Evolutionary conservation across 2,329 filamentous ascomycete genomes (phyloP), one percentile per base, ranked within the genome.

Genomic region (Botrytis cinerea): DNA sequence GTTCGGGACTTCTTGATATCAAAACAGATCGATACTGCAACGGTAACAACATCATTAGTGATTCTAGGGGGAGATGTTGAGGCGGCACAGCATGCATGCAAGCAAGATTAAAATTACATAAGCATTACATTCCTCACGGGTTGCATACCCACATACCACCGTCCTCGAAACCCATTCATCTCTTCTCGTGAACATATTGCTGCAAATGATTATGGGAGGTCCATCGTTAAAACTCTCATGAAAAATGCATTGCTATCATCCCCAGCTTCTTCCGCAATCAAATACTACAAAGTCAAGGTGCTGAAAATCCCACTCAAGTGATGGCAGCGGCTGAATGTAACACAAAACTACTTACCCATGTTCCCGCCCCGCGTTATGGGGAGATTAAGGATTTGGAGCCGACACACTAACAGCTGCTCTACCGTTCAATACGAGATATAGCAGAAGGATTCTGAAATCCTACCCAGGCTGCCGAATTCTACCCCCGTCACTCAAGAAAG

Each of bases 321-420:
- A 68, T 32, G 18, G 48, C 16, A 57, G 48, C 48, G 48, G 64
- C 48, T 68, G 64, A 57, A 68, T 57, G 64, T 22, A 43, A 51
- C 64, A 18, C 25, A 54, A 57, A 0, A 22, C 28, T 40, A n/a
- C 46, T 9, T 28, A 68, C 7, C 35, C 35, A 43, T n/a, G 5
- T 67, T 28, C 35, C 25, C 46, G 32, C 35, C 45, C 35, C 48
- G 18, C 35, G 35, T 25, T 54, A n/a, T 32, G 45, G 22, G 59
- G 59, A 48, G 62, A 66, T 48, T 35, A 35, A 48, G 38, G 62
- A 35, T 35, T 14, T 43, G n/a, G 46, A 66, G 16, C 14, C 20
- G 20, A 35, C 20, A 25, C 43, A 16, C 18, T 64, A 46, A 28
- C 22, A 48, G 35, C 28, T 38, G 46, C n/a, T 48, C 43, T 51